phyloP scores from a whole-genome alignment of 805 yeast genomes.

The Barnettozyma siamensis region DNA sequence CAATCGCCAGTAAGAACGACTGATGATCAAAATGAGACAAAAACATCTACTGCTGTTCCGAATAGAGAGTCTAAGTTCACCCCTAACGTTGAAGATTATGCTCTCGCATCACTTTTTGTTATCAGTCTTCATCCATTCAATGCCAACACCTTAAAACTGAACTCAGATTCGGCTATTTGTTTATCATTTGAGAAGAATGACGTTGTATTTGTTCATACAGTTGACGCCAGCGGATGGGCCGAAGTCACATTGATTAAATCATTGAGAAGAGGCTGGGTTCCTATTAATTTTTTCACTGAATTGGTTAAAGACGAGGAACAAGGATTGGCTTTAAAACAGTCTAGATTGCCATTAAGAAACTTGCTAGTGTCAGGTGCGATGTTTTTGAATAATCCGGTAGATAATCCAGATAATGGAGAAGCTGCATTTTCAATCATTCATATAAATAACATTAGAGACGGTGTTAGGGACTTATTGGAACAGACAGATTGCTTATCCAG shows the following conservation, averaged over 20 bases:
- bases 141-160: slow-evolving; percentile 51
- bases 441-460: slow-evolving; percentile 66
- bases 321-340: slow-evolving; percentile 5
- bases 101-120: slow-evolving; percentile 48
- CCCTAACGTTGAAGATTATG: slow-evolving; percentile 29
- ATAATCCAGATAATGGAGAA: slow-evolving; percentile 33
- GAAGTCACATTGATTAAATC: slow-evolving; percentile 68
- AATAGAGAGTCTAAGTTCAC: slow-evolving; percentile 2
- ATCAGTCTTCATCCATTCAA: slow-evolving; percentile 56
- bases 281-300: slow-evolving; percentile 68
- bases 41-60: neutral
- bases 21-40: neutral
- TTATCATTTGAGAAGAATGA: slow-evolving; percentile 65
- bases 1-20: neutral
- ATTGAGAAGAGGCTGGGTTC: slow-evolving; percentile 75
- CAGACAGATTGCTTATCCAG: slow-evolving; percentile 72
- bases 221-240: slow-evolving; percentile 85
- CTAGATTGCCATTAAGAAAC: slow-evolving; percentile 48
- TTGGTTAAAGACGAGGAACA: slow-evolving; percentile 28
- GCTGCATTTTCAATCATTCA: slow-evolving; percentile 19
- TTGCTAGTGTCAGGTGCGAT: slow-evolving; percentile 59
- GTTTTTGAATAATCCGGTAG: slow-evolving; percentile 59
- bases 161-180: slow-evolving; percentile 66
- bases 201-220: slow-evolving; percentile 69
- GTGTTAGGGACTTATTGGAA: slow-evolving; percentile 58